These are phyloP conservation scores for Apophysomyces ossiformis DNA, from an alignment of 371 early-diverging fungal genomes.

Conservation along the genomic window DNA sequence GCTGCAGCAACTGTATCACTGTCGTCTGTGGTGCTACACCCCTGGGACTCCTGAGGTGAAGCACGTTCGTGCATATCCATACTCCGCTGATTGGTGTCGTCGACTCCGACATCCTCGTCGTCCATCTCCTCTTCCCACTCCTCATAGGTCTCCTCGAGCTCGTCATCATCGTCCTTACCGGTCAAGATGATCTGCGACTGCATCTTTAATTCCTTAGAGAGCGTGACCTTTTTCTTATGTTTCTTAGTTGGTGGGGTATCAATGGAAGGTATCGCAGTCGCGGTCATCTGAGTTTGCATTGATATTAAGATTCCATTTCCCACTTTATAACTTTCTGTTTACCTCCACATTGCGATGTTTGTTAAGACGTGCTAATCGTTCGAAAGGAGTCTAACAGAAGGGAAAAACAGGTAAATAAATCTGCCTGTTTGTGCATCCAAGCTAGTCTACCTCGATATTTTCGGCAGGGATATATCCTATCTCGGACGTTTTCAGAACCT, in stretches of 20 bases:
- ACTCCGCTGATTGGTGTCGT: slow-evolving; percentile 9
- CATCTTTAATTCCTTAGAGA: slow-evolving; percentile 24
- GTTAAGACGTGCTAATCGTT: slow-evolving; percentile 90
- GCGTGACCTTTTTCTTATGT: slow-evolving; percentile 26
- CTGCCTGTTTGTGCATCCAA: slow-evolving; percentile 7
- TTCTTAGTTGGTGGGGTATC: slow-evolving; percentile 14
- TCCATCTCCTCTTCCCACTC: slow-evolving; percentile 46
- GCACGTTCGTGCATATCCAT: slow-evolving; percentile 12
- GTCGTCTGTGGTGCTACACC: slow-evolving; percentile 12
- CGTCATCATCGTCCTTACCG: slow-evolving; percentile 33
- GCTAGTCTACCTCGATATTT: slow-evolving; percentile 80
- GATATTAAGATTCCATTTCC: slow-evolving; percentile 2
- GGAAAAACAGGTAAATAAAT: slow-evolving; percentile 11
- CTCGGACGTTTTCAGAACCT: slow-evolving; percentile 82
- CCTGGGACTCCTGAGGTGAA: slow-evolving; percentile 10
- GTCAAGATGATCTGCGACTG: slow-evolving; percentile 34
- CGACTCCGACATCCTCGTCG: slow-evolving; percentile 16
- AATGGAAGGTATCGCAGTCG: slow-evolving; percentile 4
- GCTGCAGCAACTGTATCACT: slow-evolving; percentile 8
- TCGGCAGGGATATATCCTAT: slow-evolving; percentile 97
- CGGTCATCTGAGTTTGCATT: slow-evolving; percentile 5
- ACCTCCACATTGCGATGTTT: slow-evolving; percentile 79
- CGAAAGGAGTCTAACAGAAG: slow-evolving; percentile 76
- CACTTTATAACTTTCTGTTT: slow-evolving; percentile 3
- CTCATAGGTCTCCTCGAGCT: slow-evolving; percentile 34